phyloP scores from a whole-genome alignment of 306 rosid species.

The Prunus armeniaca region DNA sequence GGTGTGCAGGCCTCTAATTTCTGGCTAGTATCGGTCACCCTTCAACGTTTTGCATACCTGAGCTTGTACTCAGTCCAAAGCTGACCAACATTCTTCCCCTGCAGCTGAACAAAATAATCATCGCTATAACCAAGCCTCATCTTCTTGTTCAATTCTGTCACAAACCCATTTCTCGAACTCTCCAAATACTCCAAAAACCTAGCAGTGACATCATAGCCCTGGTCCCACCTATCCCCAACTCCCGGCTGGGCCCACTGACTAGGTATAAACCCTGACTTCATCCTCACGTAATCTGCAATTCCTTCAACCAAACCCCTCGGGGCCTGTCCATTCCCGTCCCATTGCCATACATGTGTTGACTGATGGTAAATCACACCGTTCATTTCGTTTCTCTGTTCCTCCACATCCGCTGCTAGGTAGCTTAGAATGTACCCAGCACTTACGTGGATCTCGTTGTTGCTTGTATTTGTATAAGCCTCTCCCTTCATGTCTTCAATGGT shows the following conservation, averaged over 20 bases:
- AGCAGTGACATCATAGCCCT: conserved; percentile 42
- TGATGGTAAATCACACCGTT: conserved; percentile 55
- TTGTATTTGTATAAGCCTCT: conserved; percentile 6
- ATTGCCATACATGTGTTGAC: conserved; percentile 57
- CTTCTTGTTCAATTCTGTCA: conserved; percentile 44
- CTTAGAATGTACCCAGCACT: conserved; percentile 26
- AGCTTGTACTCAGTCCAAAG: conserved; percentile 54
- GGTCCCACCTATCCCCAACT: conserved; percentile 32
- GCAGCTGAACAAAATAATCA: conserved; percentile 32
- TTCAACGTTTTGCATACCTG: conserved; percentile 7
- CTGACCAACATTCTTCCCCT: conserved; percentile 40
- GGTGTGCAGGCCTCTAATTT: background rate
- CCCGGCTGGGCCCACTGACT: conserved; percentile 33
- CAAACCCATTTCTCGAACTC: conserved; percentile 39
- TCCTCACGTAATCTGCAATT: conserved; percentile 43
- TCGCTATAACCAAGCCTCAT: conserved; percentile 33
- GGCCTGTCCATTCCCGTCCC: conserved; percentile 43
- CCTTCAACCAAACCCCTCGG: conserved; percentile 32
- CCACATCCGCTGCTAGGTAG: conserved; percentile 36
- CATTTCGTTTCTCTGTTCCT: conserved; percentile 11
- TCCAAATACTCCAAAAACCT: conserved; percentile 42
- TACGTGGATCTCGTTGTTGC: conserved; percentile 16
- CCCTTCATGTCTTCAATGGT: conserved; percentile 28
- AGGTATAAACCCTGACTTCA: conserved; percentile 30
- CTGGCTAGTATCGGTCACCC: no score